Evolutionary conservation across 202 grass and related monocot genomes (phyloP), one percentile per base, ranked within the genome.

Genomic region (Brachypodium distachyon): DNA sequence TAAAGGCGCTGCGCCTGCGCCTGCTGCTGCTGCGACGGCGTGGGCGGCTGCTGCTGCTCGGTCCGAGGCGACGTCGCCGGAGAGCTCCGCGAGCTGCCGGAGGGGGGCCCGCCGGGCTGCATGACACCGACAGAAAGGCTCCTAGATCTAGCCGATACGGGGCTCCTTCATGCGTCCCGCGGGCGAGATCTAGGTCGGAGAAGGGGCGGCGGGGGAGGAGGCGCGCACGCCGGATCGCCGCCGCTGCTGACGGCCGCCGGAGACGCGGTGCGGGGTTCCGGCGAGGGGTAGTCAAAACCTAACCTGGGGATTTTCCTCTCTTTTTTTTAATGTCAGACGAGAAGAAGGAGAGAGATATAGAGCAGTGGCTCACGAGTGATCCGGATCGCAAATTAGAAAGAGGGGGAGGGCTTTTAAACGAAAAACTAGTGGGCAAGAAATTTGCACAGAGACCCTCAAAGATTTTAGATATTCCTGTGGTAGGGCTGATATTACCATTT

Each of bases 51-150:
- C 61, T 49, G 33, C 60, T 74, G 83, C 31, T 84, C 81, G 56
- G 81, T 56, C 71, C 82, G 40, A 4, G 86, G 86, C 14, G 81
- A 88, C n/a, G 86, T 72, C 72, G 86, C 86, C 77, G 86, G 86
- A 39, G 83, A 85, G 50, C 83, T 73, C 76, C 69, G 41, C 12
- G 79, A 82, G 50, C 79, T 87, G 58, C 85, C 69, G 39, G 86
- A 83, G 22, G 77, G 71, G 0, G 64, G 40, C 55, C 77, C 86
- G 14, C 86, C 43, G 56, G 81, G 57, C 64, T 84, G 86, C 86
- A 88, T 88, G 39, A 37, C 58, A 66, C 27, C 51, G 60, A 14
- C 49, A 50, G n/a, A 23, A 41, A 65, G 34, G 18, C 26, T n/a
- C 41, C 66, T 69, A 88, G 86, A 88, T 88, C 77, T 88, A 64